A percentile compares a stretch with the other conserved stretches of the same genome.
These are phyloP conservation scores for Ustilago shanxiensis DNA, from an alignment of 1,284 basidiomycete species.

Conservation along the genomic window DNA sequence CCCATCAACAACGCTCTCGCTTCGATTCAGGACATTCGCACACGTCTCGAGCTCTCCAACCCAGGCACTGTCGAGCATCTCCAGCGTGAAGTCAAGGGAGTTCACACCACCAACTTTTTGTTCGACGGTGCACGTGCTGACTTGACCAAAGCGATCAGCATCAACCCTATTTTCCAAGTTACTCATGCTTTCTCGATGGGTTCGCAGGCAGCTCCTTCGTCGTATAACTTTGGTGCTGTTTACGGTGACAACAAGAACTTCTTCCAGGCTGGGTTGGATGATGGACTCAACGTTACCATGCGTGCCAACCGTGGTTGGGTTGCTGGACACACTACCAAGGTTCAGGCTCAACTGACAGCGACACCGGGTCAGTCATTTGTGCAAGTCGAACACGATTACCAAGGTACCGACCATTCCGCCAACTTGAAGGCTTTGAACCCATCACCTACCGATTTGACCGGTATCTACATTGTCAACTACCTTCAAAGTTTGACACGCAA, in stretches of 20 bases:
- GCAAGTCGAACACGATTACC: slow-evolving; percentile 96
- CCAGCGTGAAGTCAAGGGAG: slow-evolving; percentile 73
- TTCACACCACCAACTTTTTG: slow-evolving; percentile 91
- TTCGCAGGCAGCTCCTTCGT: slow-evolving; percentile 72
- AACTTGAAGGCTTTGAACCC: slow-evolving; percentile 95
- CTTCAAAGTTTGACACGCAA: slow-evolving; percentile 95
- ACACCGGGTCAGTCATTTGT: slow-evolving; percentile 58
- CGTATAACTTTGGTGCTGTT: slow-evolving; percentile 94
- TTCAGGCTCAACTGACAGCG: slow-evolving; percentile 84
- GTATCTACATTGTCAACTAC: slow-evolving; percentile 93
- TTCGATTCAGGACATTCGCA: slow-evolving; percentile 55
- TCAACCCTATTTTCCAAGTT: slow-evolving; percentile 96
- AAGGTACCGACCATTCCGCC: slow-evolving; percentile 87
- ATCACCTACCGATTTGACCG: slow-evolving; percentile 85
- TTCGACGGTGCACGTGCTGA: slow-evolving; percentile 98
- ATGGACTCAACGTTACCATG: slow-evolving; percentile 89
- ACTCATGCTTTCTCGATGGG: slow-evolving; percentile 94
- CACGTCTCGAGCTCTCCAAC: slow-evolving; percentile 62
- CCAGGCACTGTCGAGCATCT: slow-evolving; percentile 67
- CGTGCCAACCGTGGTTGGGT: slow-evolving; percentile 93
- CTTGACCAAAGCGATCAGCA: slow-evolving; percentile 91
- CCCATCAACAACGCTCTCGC: slow-evolving; percentile 49
- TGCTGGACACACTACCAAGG: slow-evolving; percentile 82
- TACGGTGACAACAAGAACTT: slow-evolving; percentile 86
- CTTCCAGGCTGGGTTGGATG: slow-evolving; percentile 92